Conservation (phyloP, 2,329 filamentous ascomycete species). For the Colletotrichum eleusines region DNA sequence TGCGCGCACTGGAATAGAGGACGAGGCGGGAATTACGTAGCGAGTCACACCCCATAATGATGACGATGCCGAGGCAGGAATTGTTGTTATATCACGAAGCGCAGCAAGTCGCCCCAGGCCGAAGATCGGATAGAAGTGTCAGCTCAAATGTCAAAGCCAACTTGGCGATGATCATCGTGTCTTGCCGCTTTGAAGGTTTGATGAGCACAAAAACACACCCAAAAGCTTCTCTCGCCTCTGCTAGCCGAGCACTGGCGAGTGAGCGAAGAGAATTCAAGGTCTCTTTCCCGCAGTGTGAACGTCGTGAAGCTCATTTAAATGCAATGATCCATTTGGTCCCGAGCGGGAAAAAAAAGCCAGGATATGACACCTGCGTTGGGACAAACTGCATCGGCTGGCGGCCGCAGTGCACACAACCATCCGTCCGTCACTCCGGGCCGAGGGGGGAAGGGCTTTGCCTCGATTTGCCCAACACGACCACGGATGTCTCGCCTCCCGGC, state of each 20-base stretch:
- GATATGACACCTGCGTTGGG: too few species aligned
- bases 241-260: neutral
- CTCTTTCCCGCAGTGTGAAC: too few species aligned
- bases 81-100: neutral
- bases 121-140: slow-evolving; percentile 32
- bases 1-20: neutral
- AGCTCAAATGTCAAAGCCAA: slow-evolving; percentile 8
- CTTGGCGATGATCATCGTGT: slow-evolving; percentile 21
- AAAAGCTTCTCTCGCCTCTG: neutral
- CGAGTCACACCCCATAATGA: neutral
- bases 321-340: too few species aligned
- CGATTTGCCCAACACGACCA: neutral
- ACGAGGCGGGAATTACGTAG: slow-evolving; percentile 11
- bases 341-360: too few species aligned
- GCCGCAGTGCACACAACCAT: too few species aligned
- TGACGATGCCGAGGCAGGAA: too few species aligned
- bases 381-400: too few species aligned
- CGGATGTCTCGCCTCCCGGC: slow-evolving; percentile 12
- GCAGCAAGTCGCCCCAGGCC: slow-evolving; percentile 4
- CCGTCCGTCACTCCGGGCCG: too few species aligned
- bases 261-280: too few species aligned
- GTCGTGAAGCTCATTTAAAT: too few species aligned
- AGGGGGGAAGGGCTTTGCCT: neutral
- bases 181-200: neutral
- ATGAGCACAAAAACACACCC: neutral